Evolutionary conservation across 148 eudicot species (phyloP), one percentile per base, ranked within the genome.

Genomic region (Linanthus parryae): DNA sequence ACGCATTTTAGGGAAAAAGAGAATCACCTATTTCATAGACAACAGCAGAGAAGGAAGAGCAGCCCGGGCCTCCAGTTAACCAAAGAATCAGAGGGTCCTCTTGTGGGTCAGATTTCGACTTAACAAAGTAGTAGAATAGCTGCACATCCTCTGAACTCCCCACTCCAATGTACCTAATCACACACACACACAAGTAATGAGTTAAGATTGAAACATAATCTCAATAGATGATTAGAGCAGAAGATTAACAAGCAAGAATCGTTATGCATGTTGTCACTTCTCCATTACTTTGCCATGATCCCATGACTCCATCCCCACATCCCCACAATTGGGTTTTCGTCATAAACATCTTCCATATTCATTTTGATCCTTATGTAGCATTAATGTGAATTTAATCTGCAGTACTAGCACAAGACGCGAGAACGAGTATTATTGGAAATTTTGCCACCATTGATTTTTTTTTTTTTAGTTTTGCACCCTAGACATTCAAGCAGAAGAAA

Each of bases 21-120:
- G 3, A 2, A 31, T 17, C 27, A 66, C 73, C 76, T 11, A 58
- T 71, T 61, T 67, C 76, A 55, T 56, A 72, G 25, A 68, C 50
- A 21, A 72, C 33, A 5, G 66, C 77, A 4, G 69, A 35, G 46
- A 65, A 43, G 25, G 65, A 50, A 24, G 84, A 71, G 35, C 80
- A 79, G 33, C 70, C 66, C 11, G 84, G 84, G 23, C 84, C 84
- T 42, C 84, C 84, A 1, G 74, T 56, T 1, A 74, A 21, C 84
- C 84, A 74, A 39, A 79, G 45, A 7, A 79, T 1, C 3, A 75
- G 31, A 24, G 84, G 84, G 22, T 65, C 80, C 25, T 57, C 33
- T 41, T 68, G 30, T 1, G 76, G 76, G 27, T 74, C 61, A 8
- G 65, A 64, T 18, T 79, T 72, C 0, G 84, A 79, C 44, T 68